phyloP scores from a whole-genome alignment of 805 yeast species.

The Candida argentea region DNA sequence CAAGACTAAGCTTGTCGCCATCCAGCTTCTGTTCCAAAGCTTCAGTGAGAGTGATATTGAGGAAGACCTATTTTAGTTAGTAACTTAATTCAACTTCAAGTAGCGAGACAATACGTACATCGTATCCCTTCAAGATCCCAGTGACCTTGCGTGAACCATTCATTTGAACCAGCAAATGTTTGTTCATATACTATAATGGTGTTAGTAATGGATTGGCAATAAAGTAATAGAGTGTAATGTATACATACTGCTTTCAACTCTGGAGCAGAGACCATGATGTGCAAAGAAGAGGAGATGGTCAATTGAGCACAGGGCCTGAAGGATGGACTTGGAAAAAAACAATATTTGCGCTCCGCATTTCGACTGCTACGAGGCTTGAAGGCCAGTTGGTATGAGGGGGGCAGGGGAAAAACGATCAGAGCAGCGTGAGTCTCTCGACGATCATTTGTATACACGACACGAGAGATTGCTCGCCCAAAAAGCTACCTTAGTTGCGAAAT shows the following conservation, averaged over 20 bases:
- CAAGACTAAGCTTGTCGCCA: conserved; percentile 47
- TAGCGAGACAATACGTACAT: conserved; percentile 29
- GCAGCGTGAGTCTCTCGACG: too few species aligned
- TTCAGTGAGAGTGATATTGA: conserved; percentile 62
- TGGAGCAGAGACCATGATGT: conserved; percentile 52
- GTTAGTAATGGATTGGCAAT: conserved; percentile 18
- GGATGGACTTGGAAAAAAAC: too few species aligned
- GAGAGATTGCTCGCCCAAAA: too few species aligned
- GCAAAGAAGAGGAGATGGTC: too few species aligned
- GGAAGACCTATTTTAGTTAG: conserved; percentile 37
- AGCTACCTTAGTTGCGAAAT: too few species aligned
- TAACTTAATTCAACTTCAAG: conserved; percentile 3
- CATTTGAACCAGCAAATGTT: conserved; percentile 60
- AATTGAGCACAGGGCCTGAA: too few species aligned
- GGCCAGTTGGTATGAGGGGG: too few species aligned
- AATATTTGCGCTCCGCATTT: conserved; percentile 3
- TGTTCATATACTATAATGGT: conserved; percentile 66
- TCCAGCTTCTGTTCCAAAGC: conserved; percentile 50
- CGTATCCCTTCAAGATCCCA: conserved; percentile 84
- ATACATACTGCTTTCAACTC: conserved; percentile 44
- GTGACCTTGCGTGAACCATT: conserved; percentile 70
- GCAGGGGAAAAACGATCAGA: too few species aligned
- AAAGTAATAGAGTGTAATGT: background rate
- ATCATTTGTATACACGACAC: too few species aligned
- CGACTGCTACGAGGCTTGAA: too few species aligned